Conservation (phyloP, 306 rosid species). For the Glycine soja region DNA sequence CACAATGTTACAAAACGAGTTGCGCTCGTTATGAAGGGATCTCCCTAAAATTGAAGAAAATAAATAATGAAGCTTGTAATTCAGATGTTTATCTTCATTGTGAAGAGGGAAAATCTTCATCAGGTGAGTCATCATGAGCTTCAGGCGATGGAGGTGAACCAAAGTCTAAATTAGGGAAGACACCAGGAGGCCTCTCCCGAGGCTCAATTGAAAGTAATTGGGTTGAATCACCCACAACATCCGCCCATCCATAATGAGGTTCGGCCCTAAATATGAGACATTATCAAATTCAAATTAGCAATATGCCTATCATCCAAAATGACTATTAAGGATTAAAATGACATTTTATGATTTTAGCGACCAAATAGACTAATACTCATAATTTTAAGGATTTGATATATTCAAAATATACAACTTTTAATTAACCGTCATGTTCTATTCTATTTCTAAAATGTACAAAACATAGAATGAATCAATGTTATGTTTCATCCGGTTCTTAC, state of each 20-base stretch:
- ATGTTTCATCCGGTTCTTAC: too few species aligned
- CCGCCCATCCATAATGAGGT: conserved; percentile 99
- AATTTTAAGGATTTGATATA: background rate
- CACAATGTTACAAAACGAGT: conserved; percentile 44
- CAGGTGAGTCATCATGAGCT: conserved; percentile 53
- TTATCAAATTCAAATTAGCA: conserved; percentile 36
- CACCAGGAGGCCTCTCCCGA: conserved; percentile 84
- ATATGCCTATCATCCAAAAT: background rate
- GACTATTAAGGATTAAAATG: background rate
- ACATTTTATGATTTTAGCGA: background rate
- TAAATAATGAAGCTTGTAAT: conserved; percentile 35
- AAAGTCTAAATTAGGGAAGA: conserved; percentile 76
- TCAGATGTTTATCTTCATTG: conserved; percentile 45
- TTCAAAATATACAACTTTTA: background rate
- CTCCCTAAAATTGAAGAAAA: conserved; percentile 42
- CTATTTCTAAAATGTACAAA: background rate
- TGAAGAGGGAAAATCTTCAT: conserved; percentile 64
- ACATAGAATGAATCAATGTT: too few species aligned
- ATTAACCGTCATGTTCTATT: background rate
- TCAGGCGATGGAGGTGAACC: conserved; percentile 56
- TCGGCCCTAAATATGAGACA: conserved; percentile 71
- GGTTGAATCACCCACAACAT: conserved; percentile 89
- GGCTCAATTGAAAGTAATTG: conserved; percentile 87
- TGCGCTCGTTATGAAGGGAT: conserved; percentile 38
- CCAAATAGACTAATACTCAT: background rate